A percentile compares a stretch with the other conserved stretches of the same genome.
Conservation (phyloP, 176 grass and related monocot species). For the Oryza glaberrima region DNA sequence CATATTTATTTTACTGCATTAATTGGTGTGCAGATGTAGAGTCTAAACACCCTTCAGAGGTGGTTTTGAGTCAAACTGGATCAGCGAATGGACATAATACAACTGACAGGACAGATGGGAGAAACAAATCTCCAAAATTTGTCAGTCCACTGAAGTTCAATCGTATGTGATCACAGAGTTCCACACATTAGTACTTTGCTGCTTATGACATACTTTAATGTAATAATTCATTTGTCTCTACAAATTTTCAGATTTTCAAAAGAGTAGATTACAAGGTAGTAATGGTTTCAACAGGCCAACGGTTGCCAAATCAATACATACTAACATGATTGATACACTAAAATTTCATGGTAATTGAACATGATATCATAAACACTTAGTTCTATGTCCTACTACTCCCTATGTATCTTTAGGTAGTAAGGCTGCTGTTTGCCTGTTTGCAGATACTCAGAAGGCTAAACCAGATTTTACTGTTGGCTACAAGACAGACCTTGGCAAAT, state of each 20-base stretch:
- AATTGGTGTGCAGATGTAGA: conserved; percentile 32
- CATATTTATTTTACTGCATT: not conserved
- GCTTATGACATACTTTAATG: not conserved
- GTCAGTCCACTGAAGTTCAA: conserved; percentile 45
- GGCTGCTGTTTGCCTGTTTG: not conserved
- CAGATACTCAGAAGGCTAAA: conserved; percentile 18
- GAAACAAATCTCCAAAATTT: conserved; percentile 47
- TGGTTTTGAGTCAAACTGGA: conserved; percentile 26
- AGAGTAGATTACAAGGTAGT: conserved; percentile 24
- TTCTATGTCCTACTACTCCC: not conserved
- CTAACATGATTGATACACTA: conserved; percentile 33
- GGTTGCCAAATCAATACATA: conserved; percentile 26
- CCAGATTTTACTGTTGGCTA: not conserved
- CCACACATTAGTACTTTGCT: conserved; percentile 3
- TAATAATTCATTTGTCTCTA: conserved; percentile 23
- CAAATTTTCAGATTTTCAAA: conserved; percentile 39
- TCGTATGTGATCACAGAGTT: conserved; percentile 32
- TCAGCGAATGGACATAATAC: conserved; percentile 28
- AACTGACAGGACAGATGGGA: conserved; percentile 29
- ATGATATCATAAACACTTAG: conserved; percentile 17
- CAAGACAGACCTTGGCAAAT: not conserved
- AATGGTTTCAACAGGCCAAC: conserved; percentile 13
- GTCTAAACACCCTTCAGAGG: conserved; percentile 22
- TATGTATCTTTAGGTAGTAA: conserved; percentile 25
- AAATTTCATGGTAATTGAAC: conserved; percentile 42